Conservation (phyloP, 2,329 filamentous ascomycete genomes). For the Epichloe brachyelytri region DNA sequence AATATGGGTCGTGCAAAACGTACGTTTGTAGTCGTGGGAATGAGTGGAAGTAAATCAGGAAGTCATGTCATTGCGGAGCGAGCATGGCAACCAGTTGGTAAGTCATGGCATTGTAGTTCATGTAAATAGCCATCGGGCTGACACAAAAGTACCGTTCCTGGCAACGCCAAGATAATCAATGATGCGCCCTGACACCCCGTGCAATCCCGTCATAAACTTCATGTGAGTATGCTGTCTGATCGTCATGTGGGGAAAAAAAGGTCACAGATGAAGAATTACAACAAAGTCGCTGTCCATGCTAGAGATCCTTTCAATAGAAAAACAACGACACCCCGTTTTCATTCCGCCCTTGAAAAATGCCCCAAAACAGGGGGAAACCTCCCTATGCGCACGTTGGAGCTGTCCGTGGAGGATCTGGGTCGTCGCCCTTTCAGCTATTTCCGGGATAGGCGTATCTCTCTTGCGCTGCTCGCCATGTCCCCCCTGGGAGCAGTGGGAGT, state of each 20-base stretch:
- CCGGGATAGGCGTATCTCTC: slow-evolving; percentile 14
- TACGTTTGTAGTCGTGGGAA: no score
- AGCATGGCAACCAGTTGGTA: no score
- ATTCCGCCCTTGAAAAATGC: not conserved
- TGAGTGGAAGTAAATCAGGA: no score
- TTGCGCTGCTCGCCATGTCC: slow-evolving; percentile 3
- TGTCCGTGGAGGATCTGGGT: not conserved
- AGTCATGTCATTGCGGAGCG: no score
- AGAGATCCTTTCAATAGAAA: not conserved
- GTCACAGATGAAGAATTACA: not conserved
- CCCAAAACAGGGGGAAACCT: not conserved
- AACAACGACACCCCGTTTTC: no score
- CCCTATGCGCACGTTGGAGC: not conserved
- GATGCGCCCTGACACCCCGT: not conserved
- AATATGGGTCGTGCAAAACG: no score
- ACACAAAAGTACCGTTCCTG: not conserved
- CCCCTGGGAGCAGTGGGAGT: slow-evolving; percentile 24
- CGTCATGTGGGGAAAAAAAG: not conserved
- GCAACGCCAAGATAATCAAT: not conserved
- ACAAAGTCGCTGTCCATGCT: not conserved
- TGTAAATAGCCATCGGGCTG: not conserved
- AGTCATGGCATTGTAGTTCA: no score
- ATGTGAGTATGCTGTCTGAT: not conserved
- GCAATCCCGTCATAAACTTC: not conserved
- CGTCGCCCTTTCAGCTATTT: slow-evolving; percentile 8